Base-by-base conservation (phyloP, 495 filamentous ascomycete genomes). In the Neurospora sp. region DNA sequence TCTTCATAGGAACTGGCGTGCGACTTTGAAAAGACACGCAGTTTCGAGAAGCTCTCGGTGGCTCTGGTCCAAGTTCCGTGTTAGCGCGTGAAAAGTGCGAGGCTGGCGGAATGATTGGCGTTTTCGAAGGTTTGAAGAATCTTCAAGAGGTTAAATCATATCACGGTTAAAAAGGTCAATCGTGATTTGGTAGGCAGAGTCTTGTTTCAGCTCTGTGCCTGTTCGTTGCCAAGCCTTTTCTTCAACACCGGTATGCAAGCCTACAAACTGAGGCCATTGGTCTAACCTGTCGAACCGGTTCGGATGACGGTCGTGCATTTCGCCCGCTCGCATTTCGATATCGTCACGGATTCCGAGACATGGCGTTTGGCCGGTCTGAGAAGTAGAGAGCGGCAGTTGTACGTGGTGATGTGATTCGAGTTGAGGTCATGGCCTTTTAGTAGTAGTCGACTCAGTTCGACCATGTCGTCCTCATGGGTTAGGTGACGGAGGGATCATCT, bases 41-140 rank as follows among this genome's bases (percentile, higher is more conserved):
- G 20, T 53, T 53, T 12, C 45, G 45, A 53, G 45, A 27, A 53
- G n/a, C 20, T 53, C 45, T 53, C 45, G 45, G 45, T 53, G 45
- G 45, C 45, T 22, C n/a, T 20, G 45, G 45, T 20, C 45, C n/a
- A 53, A 22, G 20, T 22, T 27, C 47, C 47, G 22, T 31, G 22
- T 59, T 31, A 31, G 47, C 47, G 47, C 12, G 22, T 14, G 47
- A 31, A 4, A 31, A 59, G 47, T 8, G 53, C 22, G 27, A 61
- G 22, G 22, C 22, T 31, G 53, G 10, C 53, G 22, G 14, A 59
- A 42, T 76, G 73, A 75, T 77, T 75, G 71, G 74, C 79, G 74
- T 76, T 73, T 78, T 78, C 75, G 79, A 80, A 79, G 70, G 74
- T 77, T 70, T 75, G 75, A 77, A 73, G 79, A 79, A 81, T 74